A percentile compares a stretch with the other conserved stretches of the same genome.
phyloP scores from a whole-genome alignment of 164 flowering plant species.

The Warburgia ugandensis region DNA sequence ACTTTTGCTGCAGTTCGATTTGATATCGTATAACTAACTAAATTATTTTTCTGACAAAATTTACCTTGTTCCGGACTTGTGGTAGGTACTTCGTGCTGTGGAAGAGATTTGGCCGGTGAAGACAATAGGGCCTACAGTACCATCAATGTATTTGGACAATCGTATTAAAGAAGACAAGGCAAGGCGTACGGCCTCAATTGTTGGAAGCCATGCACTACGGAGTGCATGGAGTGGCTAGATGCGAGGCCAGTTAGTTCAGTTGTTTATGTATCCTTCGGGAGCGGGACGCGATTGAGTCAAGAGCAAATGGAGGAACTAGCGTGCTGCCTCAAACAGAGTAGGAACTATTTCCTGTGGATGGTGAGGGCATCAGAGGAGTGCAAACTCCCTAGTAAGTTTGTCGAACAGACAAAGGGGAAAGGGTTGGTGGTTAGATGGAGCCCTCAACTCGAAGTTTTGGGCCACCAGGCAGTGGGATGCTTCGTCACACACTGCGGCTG shows the following conservation, averaged over 20 bases:
- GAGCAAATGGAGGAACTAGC: conserved; percentile 7
- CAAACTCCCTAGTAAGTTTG: not conserved
- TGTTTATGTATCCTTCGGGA: conserved; percentile 9
- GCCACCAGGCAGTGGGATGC: conserved; percentile 22
- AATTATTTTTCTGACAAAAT: no score
- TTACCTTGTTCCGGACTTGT: not conserved
- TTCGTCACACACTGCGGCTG: conserved; percentile 23
- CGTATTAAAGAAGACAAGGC: conserved; percentile 6
- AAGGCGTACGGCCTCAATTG: conserved; percentile 5
- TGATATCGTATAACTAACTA: no score
- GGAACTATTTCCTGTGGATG: conserved; percentile 2
- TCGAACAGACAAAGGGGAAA: conserved; percentile 11
- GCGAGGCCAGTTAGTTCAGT: not conserved
- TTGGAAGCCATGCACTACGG: not conserved
- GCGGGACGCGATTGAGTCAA: not conserved
- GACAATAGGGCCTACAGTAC: conserved; percentile 30
- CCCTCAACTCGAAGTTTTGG: conserved; percentile 22
- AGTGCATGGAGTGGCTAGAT: conserved; percentile 4
- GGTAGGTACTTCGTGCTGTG: conserved; percentile 20
- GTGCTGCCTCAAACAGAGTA: not conserved
- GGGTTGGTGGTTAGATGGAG: conserved; percentile 26
- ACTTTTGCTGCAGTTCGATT: no score
- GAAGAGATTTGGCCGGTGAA: conserved; percentile 3
- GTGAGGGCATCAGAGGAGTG: conserved; percentile 1
- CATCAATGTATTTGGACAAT: conserved; percentile 19